Evolutionary conservation across 1,284 basidiomycete species (phyloP), one percentile per base, ranked within the genome.

Genomic region (Ustanciosporium gigantosporum): DNA sequence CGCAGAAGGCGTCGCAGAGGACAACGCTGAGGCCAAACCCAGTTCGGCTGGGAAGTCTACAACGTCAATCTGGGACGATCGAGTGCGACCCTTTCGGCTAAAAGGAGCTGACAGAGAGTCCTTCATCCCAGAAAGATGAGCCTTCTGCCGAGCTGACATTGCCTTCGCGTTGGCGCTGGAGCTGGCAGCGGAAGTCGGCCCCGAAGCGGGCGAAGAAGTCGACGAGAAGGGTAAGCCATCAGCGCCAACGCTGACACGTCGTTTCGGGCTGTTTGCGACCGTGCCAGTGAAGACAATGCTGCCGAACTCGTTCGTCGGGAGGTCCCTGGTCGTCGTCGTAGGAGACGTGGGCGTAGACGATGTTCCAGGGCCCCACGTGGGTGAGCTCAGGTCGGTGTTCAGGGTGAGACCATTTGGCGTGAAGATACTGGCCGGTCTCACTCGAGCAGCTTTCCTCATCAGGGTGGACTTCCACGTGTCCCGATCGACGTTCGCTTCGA

Each of bases 391-490:
- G 13, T 25, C 31, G 3, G 61, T 55, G 21, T 46, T 51, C 43
- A 59, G 31, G 11, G 34, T 66, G 16, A 60, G 46, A 3, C 50
- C 51, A 9, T 38, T 31, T 1, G 61, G 50, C 16, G 56, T 46
- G 49, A 59, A 59, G 46, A 60, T 59, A 39, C 51, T 60, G 4
- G 50, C 22, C 7, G 61, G 56, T 13, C 56, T 40, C 15, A 56
- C 61, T 29, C 48, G 34, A 36, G 44, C 51, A 25, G 61, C 61
- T 41, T 60, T 66, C 39, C 55, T 55, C 31, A 49, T 49, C 21
- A 66, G 40, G 2, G 61, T 44, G 22, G 61, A 55, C 32, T 60
- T 66, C 61, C 61, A 66, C 3, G 41, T 52, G 5, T 59, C 56
- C 17, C 55, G 38, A 24, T 59, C 55, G 24, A 21, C 14, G 21